phyloP scores from a whole-genome alignment of 1,139 yeast species.

The Blastobotrys aristatus region DNA sequence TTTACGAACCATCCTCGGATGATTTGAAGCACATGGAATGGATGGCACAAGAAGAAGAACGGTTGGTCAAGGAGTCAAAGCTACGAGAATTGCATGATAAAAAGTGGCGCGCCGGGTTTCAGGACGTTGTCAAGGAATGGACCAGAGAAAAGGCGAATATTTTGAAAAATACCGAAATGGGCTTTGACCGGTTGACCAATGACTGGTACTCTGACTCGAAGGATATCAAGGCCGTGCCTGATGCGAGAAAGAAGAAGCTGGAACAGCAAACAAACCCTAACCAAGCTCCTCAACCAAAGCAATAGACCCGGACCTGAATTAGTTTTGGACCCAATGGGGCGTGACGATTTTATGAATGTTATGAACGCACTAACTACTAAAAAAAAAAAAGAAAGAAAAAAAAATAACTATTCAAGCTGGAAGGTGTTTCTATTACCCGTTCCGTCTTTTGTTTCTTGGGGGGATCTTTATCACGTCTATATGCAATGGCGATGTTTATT shows the following conservation, averaged over 20 bases:
- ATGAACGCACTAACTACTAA: not conserved
- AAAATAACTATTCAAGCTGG: no score
- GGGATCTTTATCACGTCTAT: no score
- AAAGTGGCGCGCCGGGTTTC: slow-evolving; percentile 73
- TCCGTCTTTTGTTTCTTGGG: no score
- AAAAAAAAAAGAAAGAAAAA: slow-evolving; percentile 1
- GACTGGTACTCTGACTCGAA: slow-evolving; percentile 23
- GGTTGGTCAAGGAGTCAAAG: slow-evolving; percentile 62
- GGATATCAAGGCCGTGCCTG: slow-evolving; percentile 3
- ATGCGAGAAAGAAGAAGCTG: not conserved
- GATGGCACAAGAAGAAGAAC: slow-evolving; percentile 89
- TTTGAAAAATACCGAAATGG: slow-evolving; percentile 66
- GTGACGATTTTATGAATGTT: not conserved
- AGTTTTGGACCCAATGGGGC: no score
- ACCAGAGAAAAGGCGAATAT: slow-evolving; percentile 56
- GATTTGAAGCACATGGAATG: slow-evolving; percentile 92
- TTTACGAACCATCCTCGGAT: slow-evolving; percentile 82
- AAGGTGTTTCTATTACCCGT: no score
- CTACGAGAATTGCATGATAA: slow-evolving; percentile 65
- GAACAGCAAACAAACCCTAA: no score
- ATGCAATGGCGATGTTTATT: no score
- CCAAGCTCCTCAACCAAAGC: no score
- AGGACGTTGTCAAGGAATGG: slow-evolving; percentile 69
- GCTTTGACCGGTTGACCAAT: slow-evolving; percentile 15
- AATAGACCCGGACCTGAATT: no score